These are phyloP conservation scores for Panellus pusillus DNA, from an alignment of 768 basidiomycete genomes.

Conservation along the genomic window DNA sequence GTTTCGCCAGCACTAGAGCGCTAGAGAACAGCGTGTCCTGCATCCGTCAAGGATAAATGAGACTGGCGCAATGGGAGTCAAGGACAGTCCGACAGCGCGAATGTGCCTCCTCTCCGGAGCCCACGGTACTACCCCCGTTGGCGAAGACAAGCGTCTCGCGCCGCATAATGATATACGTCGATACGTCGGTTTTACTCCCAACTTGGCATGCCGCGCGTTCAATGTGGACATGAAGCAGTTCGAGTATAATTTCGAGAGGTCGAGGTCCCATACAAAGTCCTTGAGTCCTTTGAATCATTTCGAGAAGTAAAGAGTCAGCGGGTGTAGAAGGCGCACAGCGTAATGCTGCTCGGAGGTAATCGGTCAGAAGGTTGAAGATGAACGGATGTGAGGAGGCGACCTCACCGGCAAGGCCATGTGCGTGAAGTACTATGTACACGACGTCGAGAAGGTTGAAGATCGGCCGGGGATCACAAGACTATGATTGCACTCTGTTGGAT, in stretches of 20 bases:
- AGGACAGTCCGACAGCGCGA: no score
- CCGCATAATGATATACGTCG: no score
- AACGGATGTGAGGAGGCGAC: neutral
- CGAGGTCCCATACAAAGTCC: conserved; percentile 53
- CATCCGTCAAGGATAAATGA: no score
- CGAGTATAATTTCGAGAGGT: conserved; percentile 46
- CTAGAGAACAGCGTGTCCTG: no score
- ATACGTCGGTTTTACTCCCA: no score
- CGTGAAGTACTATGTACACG: no score
- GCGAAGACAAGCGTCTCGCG: no score
- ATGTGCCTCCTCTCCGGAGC: no score
- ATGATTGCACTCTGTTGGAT: neutral
- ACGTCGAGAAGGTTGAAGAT: conserved; percentile 1
- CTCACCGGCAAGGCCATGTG: conserved; percentile 5
- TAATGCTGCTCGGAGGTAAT: conserved; percentile 31
- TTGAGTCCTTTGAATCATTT: neutral
- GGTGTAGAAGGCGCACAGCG: conserved; percentile 34
- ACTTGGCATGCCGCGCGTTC: conserved; percentile 40
- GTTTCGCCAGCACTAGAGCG: no score
- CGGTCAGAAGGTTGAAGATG: neutral
- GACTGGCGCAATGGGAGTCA: no score
- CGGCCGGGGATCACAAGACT: neutral
- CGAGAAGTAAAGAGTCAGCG: no score
- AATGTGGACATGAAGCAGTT: conserved; percentile 49
- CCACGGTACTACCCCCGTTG: no score